Evolutionary conservation across 2,329 filamentous ascomycete species (phyloP).

Genomic region (Rutstroemia sydowiana): DNA sequence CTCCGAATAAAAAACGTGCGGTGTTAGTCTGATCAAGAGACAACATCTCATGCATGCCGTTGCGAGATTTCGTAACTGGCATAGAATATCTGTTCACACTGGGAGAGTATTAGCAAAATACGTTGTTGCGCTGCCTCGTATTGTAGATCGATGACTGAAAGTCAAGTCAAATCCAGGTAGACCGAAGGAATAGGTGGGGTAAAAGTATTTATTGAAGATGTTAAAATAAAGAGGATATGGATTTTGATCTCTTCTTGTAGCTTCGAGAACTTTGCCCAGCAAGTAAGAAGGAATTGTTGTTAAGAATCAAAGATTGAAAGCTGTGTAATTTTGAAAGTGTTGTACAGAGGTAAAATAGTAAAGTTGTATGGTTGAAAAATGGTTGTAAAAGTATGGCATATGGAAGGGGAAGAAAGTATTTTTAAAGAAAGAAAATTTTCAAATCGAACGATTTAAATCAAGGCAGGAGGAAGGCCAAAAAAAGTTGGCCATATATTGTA

Average conservation of each 20-base stretch:
- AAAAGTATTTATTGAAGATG: constrained; percentile 2
- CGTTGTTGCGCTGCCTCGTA: constrained; percentile 3
- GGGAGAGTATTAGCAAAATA: constrained; percentile 21
- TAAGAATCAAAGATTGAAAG: constrained; percentile 1
- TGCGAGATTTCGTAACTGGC: constrained; percentile 70
- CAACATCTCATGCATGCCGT: constrained; percentile 54
- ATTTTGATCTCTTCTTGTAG: not conserved
- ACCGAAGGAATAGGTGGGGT: not conserved
- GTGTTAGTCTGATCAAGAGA: constrained; percentile 78
- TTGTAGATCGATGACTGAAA: not conserved
- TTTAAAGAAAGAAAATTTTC: too few species aligned
- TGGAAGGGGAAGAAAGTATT: not conserved
- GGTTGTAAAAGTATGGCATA: constrained; percentile 1
- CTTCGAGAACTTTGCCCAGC: constrained; percentile 1
- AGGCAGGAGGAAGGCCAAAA: too few species aligned
- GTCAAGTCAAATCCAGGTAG: not conserved
- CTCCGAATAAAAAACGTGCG: constrained; percentile 76
- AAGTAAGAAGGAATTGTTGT: not conserved
- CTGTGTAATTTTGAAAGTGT: not conserved
- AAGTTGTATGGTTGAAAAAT: not conserved
- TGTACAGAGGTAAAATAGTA: constrained; percentile 1
- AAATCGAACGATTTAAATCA: too few species aligned
- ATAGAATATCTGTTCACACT: constrained; percentile 90
- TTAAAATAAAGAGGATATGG: not conserved
- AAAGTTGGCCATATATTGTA: too few species aligned